Conservation (phyloP, 2,329 filamentous ascomycete species). For the Daldinia sp. region DNA sequence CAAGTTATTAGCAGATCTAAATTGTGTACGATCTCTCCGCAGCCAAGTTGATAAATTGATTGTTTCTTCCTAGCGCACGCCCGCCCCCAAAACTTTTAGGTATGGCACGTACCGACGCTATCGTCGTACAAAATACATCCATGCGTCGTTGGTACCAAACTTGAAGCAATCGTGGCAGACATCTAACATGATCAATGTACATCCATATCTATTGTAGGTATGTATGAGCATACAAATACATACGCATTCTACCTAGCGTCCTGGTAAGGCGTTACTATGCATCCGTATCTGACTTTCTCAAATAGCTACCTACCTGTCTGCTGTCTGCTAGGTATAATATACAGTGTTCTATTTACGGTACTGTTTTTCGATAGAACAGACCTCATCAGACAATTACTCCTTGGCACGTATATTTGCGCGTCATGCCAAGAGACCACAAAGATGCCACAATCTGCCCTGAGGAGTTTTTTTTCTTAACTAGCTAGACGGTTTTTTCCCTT, state of each 20-base stretch:
- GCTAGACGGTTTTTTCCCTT: constrained; percentile 11
- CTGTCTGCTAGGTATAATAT: constrained; percentile 7
- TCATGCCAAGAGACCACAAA: constrained; percentile 36
- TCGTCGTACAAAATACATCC: constrained; percentile 25
- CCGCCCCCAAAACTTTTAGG: constrained; percentile 12
- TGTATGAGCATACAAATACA: not conserved
- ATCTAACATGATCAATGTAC: constrained; percentile 25
- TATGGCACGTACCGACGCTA: constrained; percentile 22
- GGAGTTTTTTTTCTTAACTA: not conserved
- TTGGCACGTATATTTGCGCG: constrained; percentile 40
- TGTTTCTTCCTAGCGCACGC: constrained; percentile 29
- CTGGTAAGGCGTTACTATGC: constrained; percentile 16
- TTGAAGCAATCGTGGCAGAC: constrained; percentile 36
- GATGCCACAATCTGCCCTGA: constrained; percentile 27
- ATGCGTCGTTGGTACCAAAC: constrained; percentile 32
- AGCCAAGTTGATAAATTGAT: constrained; percentile 35
- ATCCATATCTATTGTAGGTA: constrained; percentile 5
- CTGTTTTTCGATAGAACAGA: constrained; percentile 10
- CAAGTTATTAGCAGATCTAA: constrained; percentile 25
- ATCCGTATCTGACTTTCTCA: constrained; percentile 2
- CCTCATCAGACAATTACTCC: constrained; percentile 37
- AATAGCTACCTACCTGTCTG: not conserved
- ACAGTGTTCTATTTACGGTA: constrained; percentile 33
- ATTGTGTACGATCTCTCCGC: constrained; percentile 33
- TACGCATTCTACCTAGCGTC: constrained; percentile 13